Conservation (phyloP, 805 yeast genomes). For the Hermanozyma aechmeae region DNA sequence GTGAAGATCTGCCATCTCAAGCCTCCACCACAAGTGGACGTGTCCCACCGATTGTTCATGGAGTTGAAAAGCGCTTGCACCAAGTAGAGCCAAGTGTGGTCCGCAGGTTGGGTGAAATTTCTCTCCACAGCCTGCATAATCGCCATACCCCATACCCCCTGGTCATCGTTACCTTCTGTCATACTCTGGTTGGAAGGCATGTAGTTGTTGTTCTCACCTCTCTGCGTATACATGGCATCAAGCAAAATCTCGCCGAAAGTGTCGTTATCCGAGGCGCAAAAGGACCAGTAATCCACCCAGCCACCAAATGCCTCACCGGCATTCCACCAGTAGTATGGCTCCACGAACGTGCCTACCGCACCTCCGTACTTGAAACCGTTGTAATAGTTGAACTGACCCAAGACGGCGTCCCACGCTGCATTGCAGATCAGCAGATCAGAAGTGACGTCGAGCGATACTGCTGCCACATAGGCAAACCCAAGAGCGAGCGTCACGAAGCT, state of each 20-base stretch:
- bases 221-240: slow-evolving; percentile 35
- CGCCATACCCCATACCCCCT: slow-evolving; percentile 44
- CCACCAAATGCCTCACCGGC: slow-evolving; percentile 46
- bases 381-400: slow-evolving; percentile 39
- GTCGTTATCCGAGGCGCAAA: slow-evolving; percentile 25
- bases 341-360: slow-evolving; percentile 34
- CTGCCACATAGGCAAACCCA: not conserved
- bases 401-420: slow-evolving; percentile 24
- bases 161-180: slow-evolving; percentile 44
- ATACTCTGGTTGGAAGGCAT: slow-evolving; percentile 38
- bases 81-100: slow-evolving; percentile 30
- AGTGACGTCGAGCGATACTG: slow-evolving; percentile 23
- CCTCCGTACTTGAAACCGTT: slow-evolving; percentile 34
- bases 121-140: slow-evolving; percentile 39
- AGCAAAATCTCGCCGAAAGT: slow-evolving; percentile 19
- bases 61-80: slow-evolving; percentile 36
- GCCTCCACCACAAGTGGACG: slow-evolving; percentile 29
- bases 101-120: slow-evolving; percentile 23
- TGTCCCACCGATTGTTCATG: slow-evolving; percentile 38
- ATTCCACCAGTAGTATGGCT: slow-evolving; percentile 46
- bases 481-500: not conserved
- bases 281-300: slow-evolving; percentile 28
- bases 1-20: slow-evolving; percentile 41
- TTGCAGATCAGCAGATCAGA: slow-evolving; percentile 30
- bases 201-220: slow-evolving; percentile 31